These are phyloP conservation scores for Rhodamnia argentea DNA, from an alignment of 345 rosid species.

Conservation along the genomic window DNA sequence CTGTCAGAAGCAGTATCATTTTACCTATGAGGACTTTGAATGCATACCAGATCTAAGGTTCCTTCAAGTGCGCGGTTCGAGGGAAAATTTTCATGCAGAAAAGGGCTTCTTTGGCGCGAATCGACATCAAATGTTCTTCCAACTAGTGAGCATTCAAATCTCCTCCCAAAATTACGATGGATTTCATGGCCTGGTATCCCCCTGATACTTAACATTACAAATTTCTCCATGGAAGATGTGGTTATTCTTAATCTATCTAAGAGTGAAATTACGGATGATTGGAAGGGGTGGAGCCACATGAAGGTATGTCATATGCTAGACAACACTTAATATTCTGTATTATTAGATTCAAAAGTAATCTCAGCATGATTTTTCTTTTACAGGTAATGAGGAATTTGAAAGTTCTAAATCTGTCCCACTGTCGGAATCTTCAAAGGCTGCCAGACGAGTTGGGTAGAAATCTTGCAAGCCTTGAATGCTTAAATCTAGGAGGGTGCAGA, in stretches of 20 bases:
- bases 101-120: neutral
- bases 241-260: neutral
- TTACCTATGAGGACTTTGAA: neutral
- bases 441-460: neutral
- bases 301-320: neutral
- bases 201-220: neutral
- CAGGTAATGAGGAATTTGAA: neutral
- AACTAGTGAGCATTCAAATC: neutral
- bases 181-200: neutral
- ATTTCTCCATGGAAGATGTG: neutral
- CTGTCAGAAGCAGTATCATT: neutral
- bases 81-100: fast-evolving
- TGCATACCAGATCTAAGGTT: neutral
- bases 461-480: neutral
- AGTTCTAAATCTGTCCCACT: neutral
- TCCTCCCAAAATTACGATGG: neutral
- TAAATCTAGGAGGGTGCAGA: fast-evolving
- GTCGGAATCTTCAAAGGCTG: fast-evolving
- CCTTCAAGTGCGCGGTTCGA: neutral
- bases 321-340: neutral
- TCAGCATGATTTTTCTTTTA: neutral
- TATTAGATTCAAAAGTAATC: neutral
- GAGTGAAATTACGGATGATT: neutral
- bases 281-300: neutral
- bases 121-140: neutral